Conservation (phyloP, 352 stramenopile species). For the Elongisporangium senticosum region DNA sequence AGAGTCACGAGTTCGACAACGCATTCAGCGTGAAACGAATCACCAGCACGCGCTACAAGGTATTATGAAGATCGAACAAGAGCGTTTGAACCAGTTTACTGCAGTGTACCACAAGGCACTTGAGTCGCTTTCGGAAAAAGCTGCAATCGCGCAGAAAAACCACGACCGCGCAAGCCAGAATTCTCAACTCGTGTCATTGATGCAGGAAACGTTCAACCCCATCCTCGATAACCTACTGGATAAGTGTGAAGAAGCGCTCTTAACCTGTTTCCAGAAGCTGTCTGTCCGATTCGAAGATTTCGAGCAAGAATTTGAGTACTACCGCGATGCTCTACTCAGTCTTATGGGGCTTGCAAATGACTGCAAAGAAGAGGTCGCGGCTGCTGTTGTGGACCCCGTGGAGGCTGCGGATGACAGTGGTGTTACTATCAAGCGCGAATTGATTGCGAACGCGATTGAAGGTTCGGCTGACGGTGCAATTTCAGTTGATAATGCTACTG, state of each 20-base stretch:
- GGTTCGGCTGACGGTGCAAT: conserved; percentile 4
- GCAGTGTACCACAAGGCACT: conserved; percentile 57
- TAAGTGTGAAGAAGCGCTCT: conserved; percentile 64
- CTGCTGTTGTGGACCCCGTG: not conserved
- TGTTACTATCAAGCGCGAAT: conserved; percentile 40
- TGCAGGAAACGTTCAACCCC: conserved; percentile 63
- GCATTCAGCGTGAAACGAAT: conserved; percentile 47
- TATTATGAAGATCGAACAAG: conserved; percentile 70
- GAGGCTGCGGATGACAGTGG: conserved; percentile 17
- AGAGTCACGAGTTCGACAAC: conserved; percentile 45
- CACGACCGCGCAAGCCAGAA: conserved; percentile 58
- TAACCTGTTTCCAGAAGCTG: conserved; percentile 59
- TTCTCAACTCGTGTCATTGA: conserved; percentile 51
- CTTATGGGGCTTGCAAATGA: conserved; percentile 21
- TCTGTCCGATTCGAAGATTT: conserved; percentile 67
- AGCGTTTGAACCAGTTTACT: conserved; percentile 49
- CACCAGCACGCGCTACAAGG: conserved; percentile 53
- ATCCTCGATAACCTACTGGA: conserved; percentile 58
- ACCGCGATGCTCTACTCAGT: conserved; percentile 47
- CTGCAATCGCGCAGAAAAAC: conserved; percentile 36
- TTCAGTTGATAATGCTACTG: not conserved
- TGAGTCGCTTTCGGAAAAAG: conserved; percentile 39
- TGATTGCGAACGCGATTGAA: conserved; percentile 18
- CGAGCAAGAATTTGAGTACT: conserved; percentile 75
- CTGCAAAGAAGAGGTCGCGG: not conserved